Base-by-base conservation (phyloP, 1,284 basidiomycete species). In the Tranzscheliella williamsii region DNA sequence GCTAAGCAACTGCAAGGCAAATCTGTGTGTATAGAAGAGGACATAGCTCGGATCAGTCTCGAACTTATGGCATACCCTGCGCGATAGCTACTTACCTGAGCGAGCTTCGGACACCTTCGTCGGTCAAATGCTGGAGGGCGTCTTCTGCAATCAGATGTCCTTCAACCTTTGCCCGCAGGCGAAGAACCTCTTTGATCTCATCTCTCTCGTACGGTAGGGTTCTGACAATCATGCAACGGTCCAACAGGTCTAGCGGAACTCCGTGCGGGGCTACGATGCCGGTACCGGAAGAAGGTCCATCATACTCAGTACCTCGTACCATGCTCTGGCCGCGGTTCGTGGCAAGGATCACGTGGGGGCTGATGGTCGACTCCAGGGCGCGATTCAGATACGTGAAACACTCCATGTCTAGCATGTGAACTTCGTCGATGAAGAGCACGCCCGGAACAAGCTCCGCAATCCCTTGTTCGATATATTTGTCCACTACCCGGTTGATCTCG, bases 371-470 rank as follows among this genome's bases (percentile, higher is more conserved):
- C 79, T 98, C 94, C 43, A 98, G 83, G 7, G 96, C 85, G 12
- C 92, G 88, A 80, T 98, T 98, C 40, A 98, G 84, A 80, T 95
- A 98, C 7, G 94, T 97, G 82, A 97, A 98, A 79, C 93, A 96
- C 79, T 98, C 95, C 76, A 97, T 93, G 79, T 98, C 94, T 63
- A 98, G 86, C 94, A 97, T 97, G 81, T 98, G 94, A 17, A 97
- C 92, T 85, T 98, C 95, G 79, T 98, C 95, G 67, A 98, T 95
- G 80, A 98, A 98, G 8, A 98, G 86, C 2, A 98, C 94, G 13
- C 94, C 94, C 8, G 94, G 94, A 1, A 98, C 89, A 24, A 98
- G 86, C 80, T 98, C 94, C 17, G 95, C 94, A 2, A 97, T 91
- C 24, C 94, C 94, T 78, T 97, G 92, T 76, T 97, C 92, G 30